phyloP scores from a whole-genome alignment of 2,329 filamentous ascomycete species.

The Hymenoscyphus fraxineus region DNA sequence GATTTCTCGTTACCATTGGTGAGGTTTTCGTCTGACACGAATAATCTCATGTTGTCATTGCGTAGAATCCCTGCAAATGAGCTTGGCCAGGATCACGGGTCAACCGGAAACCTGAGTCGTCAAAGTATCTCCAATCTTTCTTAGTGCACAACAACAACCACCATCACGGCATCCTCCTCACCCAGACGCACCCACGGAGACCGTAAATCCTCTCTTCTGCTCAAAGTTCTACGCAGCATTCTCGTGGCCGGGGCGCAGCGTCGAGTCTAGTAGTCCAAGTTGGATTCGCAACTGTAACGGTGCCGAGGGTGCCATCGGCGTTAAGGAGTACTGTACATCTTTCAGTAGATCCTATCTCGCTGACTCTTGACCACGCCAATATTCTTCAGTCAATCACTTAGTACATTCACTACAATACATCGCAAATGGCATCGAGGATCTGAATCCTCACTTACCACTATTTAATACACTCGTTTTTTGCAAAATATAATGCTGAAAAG shows the following conservation, averaged over 20 bases:
- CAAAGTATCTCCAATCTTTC: not conserved
- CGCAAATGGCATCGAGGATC: not conserved
- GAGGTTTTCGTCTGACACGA: not conserved
- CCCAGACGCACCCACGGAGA: too few species aligned
- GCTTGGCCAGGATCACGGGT: not conserved
- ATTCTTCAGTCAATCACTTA: not conserved
- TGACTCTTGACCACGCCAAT: not conserved
- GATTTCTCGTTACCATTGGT: not conserved
- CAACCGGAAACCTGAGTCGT: not conserved
- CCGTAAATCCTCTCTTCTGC: not conserved
- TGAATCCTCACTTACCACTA: not conserved
- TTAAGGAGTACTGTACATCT: not conserved
- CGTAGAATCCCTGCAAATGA: not conserved
- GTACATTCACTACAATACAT: not conserved
- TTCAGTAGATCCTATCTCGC: not conserved
- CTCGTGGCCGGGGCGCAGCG: not conserved
- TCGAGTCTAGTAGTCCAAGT: not conserved
- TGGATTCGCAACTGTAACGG: not conserved
- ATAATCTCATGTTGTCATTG: not conserved
- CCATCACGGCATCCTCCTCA: too few species aligned
- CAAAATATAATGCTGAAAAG: not conserved
- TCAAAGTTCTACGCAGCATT: not conserved
- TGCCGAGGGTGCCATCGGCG: not conserved
- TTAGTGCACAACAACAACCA: too few species aligned
- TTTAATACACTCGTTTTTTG: not conserved